phyloP scores from a whole-genome alignment of 2,329 filamentous ascomycete genomes.

The Aspergillus ochraceus region DNA sequence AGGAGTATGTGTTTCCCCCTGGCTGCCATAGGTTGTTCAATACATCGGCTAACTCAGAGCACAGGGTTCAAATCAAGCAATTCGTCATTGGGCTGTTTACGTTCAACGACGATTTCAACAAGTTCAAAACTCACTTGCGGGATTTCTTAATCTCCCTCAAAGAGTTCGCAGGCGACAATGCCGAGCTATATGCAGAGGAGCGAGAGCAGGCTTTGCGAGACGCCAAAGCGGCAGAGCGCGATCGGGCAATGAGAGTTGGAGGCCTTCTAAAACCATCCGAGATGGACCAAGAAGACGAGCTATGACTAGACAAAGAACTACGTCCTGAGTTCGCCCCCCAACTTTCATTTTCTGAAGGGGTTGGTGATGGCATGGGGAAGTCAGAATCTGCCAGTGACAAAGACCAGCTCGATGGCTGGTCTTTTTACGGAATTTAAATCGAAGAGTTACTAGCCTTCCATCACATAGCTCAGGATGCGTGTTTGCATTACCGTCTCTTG shows the following conservation, averaged over 20 bases:
- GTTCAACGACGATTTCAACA: constrained; percentile 82
- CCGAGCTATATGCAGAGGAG: constrained; percentile 90
- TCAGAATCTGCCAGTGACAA: constrained; percentile 19
- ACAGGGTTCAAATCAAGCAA: constrained; percentile 77
- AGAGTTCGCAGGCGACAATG: constrained; percentile 94
- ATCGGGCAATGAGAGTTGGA: constrained; percentile 90
- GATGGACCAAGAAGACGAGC: constrained; percentile 78
- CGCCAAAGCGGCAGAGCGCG: constrained; percentile 82
- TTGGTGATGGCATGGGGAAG: constrained; percentile 18
- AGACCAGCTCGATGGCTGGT: constrained; percentile 62
- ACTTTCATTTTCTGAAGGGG: constrained; percentile 32
- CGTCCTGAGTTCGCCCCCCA: constrained; percentile 57
- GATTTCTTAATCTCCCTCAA: constrained; percentile 97
- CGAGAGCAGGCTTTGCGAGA: constrained; percentile 88
- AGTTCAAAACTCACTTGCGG: constrained; percentile 92
- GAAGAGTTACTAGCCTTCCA: constrained; percentile 6
- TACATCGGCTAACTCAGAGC: constrained; percentile 35
- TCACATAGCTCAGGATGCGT: constrained; percentile 6
- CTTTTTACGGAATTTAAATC: constrained; percentile 60
- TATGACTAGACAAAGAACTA: constrained; percentile 75
- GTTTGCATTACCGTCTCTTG: neutral
- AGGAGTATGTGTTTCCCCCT: constrained; percentile 61
- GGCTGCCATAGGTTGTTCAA: neutral
- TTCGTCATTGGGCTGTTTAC: constrained; percentile 91
- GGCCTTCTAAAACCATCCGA: constrained; percentile 97